Conservation (phyloP, 371 early-diverging fungal species). For the Mortierella sp. region DNA sequence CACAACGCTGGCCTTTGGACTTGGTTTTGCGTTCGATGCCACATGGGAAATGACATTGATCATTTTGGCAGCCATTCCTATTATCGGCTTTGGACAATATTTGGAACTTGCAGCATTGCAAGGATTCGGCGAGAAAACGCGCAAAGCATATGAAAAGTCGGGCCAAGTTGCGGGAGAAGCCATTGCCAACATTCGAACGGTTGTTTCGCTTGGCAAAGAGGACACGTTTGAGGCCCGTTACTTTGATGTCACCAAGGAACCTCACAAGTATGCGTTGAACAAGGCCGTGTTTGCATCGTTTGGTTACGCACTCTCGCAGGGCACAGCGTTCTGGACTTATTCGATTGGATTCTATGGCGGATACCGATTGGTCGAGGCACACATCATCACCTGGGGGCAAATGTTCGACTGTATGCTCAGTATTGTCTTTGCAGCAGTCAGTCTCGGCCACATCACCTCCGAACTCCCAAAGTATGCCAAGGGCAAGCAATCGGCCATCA, state of each 20-base stretch:
- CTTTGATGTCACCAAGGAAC: slow-evolving; percentile 65
- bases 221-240: slow-evolving; percentile 69
- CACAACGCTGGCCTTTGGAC: slow-evolving; percentile 58
- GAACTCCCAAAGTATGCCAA: no score
- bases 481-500: no score
- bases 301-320: slow-evolving; percentile 77
- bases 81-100: slow-evolving; percentile 58
- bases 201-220: slow-evolving; percentile 86
- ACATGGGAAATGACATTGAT: slow-evolving; percentile 72
- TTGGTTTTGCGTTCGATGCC: slow-evolving; percentile 57
- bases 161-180: slow-evolving; percentile 87
- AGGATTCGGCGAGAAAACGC: slow-evolving; percentile 69
- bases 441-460: slow-evolving; percentile 47
- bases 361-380: slow-evolving; percentile 26
- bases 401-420: slow-evolving; percentile 63
- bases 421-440: slow-evolving; percentile 79
- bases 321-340: slow-evolving; percentile 72
- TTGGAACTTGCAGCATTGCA: slow-evolving; percentile 49
- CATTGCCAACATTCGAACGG: slow-evolving; percentile 89
- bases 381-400: slow-evolving; percentile 4
- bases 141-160: slow-evolving; percentile 75
- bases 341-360: slow-evolving; percentile 62
- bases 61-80: slow-evolving; percentile 63
- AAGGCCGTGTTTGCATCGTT: slow-evolving; percentile 67
- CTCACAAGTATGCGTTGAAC: slow-evolving; percentile 70